Percentiles rank a stretch among this genome's conserved stretches.
phyloP scores from a whole-genome alignment of 140 eudicot species.

The Erigeron philadelphicus region DNA sequence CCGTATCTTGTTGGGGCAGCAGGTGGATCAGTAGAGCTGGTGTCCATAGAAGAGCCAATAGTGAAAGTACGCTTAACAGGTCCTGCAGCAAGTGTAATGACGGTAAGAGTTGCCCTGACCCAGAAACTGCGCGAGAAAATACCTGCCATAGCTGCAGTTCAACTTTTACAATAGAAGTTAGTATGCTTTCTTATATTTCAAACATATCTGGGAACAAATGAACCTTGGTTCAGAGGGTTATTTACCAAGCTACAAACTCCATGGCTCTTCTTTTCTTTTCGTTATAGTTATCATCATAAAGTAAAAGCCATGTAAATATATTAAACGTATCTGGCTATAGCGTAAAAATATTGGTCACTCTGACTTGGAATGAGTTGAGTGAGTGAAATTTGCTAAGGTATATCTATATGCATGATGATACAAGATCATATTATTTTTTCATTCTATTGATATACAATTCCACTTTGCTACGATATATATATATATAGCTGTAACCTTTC shows the following conservation, averaged over 20 bases:
- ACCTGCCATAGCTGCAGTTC: conserved; percentile 91
- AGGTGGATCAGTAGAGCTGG: conserved; percentile 49
- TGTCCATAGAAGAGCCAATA: conserved; percentile 43
- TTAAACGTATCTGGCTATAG: background rate
- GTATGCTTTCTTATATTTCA: background rate
- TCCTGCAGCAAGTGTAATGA: conserved; percentile 98
- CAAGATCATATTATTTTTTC: background rate
- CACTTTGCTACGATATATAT: background rate
- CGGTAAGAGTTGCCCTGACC: conserved; percentile 89
- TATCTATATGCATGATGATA: background rate
- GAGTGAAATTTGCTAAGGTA: background rate
- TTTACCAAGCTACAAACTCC: background rate
- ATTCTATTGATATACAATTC: background rate
- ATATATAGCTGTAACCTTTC: background rate
- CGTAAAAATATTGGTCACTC: background rate
- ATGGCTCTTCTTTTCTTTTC: background rate
- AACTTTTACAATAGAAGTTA: conserved; percentile 52
- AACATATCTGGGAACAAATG: background rate
- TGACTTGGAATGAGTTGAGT: background rate
- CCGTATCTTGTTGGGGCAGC: conserved; percentile 96
- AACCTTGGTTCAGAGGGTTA: background rate
- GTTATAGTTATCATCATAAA: background rate
- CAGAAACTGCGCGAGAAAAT: conserved; percentile 88
- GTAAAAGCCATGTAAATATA: background rate
- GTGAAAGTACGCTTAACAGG: conserved; percentile 78